Conservation (phyloP, 1,139 yeast genomes). For the Saccharomyces hybrid region DNA sequence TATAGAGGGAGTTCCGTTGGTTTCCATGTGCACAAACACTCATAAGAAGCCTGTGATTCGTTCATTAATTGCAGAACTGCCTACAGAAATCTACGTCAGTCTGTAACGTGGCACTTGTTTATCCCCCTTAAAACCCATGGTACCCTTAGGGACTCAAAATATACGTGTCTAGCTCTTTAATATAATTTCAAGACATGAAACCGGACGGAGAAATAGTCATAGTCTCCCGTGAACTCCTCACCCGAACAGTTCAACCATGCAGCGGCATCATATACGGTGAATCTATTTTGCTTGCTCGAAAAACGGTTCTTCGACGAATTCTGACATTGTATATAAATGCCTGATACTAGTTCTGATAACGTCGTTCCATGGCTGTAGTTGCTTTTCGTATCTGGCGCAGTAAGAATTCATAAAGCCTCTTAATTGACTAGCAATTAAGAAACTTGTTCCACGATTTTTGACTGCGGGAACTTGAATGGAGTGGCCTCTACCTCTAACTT, state of each 20-base stretch:
- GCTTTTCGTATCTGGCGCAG: constrained; percentile 32
- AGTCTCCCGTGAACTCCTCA: constrained; percentile 40
- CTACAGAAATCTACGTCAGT: constrained; percentile 29
- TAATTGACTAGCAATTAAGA: constrained; percentile 51
- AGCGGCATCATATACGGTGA: constrained; percentile 46
- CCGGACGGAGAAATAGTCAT: constrained; percentile 51
- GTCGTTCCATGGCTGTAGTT: constrained; percentile 39
- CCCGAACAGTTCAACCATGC: constrained; percentile 37
- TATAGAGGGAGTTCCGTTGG: constrained; percentile 45
- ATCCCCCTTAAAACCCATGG: constrained; percentile 42
- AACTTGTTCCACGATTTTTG: constrained; percentile 41
- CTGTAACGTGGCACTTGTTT: constrained; percentile 9
- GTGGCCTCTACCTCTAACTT: constrained; percentile 50
- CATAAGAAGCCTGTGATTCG: constrained; percentile 51
- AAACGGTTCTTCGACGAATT: constrained; percentile 39
- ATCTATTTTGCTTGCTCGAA: constrained; percentile 39
- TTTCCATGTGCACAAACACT: constrained; percentile 48
- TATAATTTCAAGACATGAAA: constrained; percentile 49
- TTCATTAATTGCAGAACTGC: constrained; percentile 47
- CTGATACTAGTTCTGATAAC: constrained; percentile 39
- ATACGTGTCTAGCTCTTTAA: constrained; percentile 58
- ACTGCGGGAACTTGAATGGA: constrained; percentile 47
- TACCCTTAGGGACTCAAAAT: constrained; percentile 53
- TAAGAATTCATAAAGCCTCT: constrained; percentile 56
- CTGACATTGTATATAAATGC: constrained; percentile 37